phyloP scores from a whole-genome alignment of 495 filamentous ascomycete genomes.

The Hypoxylon crocopeplum region DNA sequence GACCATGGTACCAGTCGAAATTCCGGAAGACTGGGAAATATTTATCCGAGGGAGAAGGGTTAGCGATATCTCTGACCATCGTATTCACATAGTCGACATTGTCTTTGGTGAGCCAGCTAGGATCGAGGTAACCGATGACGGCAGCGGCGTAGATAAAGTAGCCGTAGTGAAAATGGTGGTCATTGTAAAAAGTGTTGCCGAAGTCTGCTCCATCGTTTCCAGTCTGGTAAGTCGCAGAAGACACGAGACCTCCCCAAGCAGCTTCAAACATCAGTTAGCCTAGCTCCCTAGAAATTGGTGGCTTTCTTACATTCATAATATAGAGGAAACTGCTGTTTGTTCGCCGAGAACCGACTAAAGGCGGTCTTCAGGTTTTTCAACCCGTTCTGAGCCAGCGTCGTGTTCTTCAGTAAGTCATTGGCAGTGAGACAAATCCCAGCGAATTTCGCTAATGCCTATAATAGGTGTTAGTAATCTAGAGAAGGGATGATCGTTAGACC shows the following conservation, averaged over 20 bases:
- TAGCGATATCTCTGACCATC: conserved; percentile 79
- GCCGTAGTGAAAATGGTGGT: conserved; percentile 93
- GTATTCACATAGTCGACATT: conserved; percentile 85
- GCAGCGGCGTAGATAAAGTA: conserved; percentile 93
- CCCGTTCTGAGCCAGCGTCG: conserved; percentile 63
- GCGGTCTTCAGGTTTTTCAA: conserved; percentile 73
- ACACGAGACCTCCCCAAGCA: conserved; percentile 87
- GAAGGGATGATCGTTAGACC: not conserved
- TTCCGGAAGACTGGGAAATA: conserved; percentile 85
- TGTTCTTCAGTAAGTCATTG: conserved; percentile 68
- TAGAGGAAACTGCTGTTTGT: conserved; percentile 78
- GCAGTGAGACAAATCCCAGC: conserved; percentile 74
- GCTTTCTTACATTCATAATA: conserved; percentile 72
- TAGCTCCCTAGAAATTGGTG: not conserved
- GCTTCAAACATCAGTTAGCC: conserved; percentile 40
- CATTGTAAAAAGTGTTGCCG: conserved; percentile 88
- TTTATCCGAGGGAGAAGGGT: conserved; percentile 71
- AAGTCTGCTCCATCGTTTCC: conserved; percentile 77
- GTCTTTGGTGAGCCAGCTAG: conserved; percentile 66
- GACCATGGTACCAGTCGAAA: conserved; percentile 95
- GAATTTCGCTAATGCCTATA: conserved; percentile 83
- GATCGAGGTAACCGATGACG: conserved; percentile 82
- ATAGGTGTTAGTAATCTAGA: conserved; percentile 29
- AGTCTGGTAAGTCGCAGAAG: conserved; percentile 76
- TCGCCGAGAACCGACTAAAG: conserved; percentile 78